Conservation (phyloP, 2,329 filamentous ascomycete genomes). For the Apiospora aurea region DNA sequence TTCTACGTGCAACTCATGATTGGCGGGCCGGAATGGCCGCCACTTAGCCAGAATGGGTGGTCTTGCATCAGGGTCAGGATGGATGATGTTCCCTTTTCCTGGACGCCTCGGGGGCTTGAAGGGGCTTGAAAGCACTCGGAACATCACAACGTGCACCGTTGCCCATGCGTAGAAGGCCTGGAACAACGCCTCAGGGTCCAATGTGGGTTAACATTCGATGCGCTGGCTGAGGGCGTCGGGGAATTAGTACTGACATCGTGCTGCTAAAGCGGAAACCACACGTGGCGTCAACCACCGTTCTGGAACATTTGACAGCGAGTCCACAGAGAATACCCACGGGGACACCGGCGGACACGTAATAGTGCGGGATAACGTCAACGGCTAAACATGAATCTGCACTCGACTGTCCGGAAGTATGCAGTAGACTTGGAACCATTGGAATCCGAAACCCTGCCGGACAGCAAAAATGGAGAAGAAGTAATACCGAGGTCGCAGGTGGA, state of each 20-base stretch:
- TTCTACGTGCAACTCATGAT: not conserved
- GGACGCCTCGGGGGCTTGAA: not conserved
- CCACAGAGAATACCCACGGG: not conserved
- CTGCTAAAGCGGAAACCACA: not conserved
- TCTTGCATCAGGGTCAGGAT: constrained; percentile 3
- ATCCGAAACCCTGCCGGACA: not conserved
- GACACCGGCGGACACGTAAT: constrained; percentile 3
- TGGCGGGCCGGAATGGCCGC: not conserved
- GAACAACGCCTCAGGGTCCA: not conserved
- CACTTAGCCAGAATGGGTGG: not conserved
- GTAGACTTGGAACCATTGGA: not conserved
- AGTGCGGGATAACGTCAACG: constrained; percentile 10
- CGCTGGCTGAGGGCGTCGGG: not conserved
- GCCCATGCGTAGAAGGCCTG: not conserved
- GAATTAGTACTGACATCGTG: not conserved
- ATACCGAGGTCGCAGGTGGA: not conserved
- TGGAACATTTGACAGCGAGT: not conserved
- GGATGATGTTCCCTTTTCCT: constrained; percentile 5
- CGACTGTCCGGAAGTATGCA: not conserved
- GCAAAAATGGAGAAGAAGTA: not conserved
- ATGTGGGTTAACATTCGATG: constrained; percentile 10
- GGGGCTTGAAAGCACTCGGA: not conserved
- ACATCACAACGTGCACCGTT: not conserved
- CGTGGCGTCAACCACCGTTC: constrained; percentile 4
- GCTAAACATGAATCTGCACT: not conserved